These are phyloP conservation scores for Geosiphon pyriformis DNA, from an alignment of 192 early-diverging fungal species.

Conservation along the genomic window DNA sequence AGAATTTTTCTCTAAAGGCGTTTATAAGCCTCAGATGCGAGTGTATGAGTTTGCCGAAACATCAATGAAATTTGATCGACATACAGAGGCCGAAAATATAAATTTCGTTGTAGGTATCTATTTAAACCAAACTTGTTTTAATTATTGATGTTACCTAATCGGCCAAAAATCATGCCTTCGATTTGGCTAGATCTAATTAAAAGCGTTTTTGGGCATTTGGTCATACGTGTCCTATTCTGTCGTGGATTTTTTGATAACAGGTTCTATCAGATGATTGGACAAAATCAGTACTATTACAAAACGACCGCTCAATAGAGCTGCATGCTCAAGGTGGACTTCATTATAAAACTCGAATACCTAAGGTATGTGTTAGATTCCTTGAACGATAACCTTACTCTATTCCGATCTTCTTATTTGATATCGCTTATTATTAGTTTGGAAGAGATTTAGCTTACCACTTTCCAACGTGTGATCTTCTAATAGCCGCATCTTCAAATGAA, in stretches of 20 bases:
- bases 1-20: conserved; percentile 35
- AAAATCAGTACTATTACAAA: conserved; percentile 86
- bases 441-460: conserved; percentile 86
- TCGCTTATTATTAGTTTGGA: conserved; percentile 59
- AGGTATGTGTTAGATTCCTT: conserved; percentile 34
- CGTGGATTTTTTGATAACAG: conserved; percentile 25
- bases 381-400: neutral
- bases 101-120: conserved; percentile 51
- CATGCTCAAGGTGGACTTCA: conserved; percentile 95
- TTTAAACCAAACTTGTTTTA: neutral
- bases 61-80: conserved; percentile 98
- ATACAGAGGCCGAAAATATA: conserved; percentile 90
- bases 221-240: too few relatives aligned
- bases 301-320: conserved; percentile 86
- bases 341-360: conserved; percentile 89
- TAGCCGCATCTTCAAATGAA: conserved; percentile 73
- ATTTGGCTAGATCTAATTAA: too few relatives aligned
- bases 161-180: neutral
- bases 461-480: conserved; percentile 85
- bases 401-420: conserved; percentile 14
- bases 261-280: conserved; percentile 98
- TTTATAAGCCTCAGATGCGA: conserved; percentile 98
- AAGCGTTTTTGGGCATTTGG: too few relatives aligned
- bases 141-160: neutral
- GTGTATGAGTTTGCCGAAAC: conserved; percentile 89